A percentile compares a stretch with the other conserved stretches of the same genome.
These are phyloP conservation scores for Globisporangium lucens DNA, from an alignment of 352 stramenopile genomes.

Conservation along the genomic window DNA sequence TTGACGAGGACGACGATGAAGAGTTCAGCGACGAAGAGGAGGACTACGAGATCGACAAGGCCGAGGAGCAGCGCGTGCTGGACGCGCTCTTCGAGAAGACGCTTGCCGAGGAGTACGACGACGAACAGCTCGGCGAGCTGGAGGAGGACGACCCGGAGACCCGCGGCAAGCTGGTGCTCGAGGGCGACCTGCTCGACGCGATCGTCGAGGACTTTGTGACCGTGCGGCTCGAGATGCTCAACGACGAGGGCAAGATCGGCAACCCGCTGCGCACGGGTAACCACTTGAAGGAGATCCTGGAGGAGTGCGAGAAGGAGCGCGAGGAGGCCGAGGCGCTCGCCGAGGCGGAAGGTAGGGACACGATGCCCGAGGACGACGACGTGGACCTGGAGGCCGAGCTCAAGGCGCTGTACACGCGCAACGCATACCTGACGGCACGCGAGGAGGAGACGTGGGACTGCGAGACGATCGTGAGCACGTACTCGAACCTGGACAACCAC, in stretches of 20 bases:
- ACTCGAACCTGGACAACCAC: conserved; percentile 98
- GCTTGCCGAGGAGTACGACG: conserved; percentile 79
- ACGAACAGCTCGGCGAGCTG: conserved; percentile 73
- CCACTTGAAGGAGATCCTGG: conserved; percentile 65
- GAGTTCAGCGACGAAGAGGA: conserved; percentile 78
- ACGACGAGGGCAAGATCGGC: conserved; percentile 74
- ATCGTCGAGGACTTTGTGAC: conserved; percentile 74
- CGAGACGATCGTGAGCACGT: conserved; percentile 97
- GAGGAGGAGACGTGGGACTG: conserved; percentile 92
- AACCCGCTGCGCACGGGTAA: conserved; percentile 73
- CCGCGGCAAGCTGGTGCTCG: conserved; percentile 63
- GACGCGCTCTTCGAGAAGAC: conserved; percentile 89
- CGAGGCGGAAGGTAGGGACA: conserved; percentile 36
- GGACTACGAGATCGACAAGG: conserved; percentile 38
- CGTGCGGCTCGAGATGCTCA: conserved; percentile 67
- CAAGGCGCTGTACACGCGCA: conserved; percentile 50
- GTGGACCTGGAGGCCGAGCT: conserved; percentile 29
- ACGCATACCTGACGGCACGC: conserved; percentile 60
- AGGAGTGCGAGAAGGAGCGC: conserved; percentile 61
- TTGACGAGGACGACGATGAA: conserved; percentile 55
- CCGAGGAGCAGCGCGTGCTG: conserved; percentile 81
- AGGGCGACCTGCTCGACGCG: conserved; percentile 62
- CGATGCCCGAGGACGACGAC: conserved; percentile 23
- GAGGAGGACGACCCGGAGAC: conserved; percentile 75
- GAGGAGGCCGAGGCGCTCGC: conserved; percentile 48